Evolutionary conservation across 2,329 filamentous ascomycete species (phyloP), one percentile per base, ranked within the genome.

Genomic region (Apiospora saccharicola): DNA sequence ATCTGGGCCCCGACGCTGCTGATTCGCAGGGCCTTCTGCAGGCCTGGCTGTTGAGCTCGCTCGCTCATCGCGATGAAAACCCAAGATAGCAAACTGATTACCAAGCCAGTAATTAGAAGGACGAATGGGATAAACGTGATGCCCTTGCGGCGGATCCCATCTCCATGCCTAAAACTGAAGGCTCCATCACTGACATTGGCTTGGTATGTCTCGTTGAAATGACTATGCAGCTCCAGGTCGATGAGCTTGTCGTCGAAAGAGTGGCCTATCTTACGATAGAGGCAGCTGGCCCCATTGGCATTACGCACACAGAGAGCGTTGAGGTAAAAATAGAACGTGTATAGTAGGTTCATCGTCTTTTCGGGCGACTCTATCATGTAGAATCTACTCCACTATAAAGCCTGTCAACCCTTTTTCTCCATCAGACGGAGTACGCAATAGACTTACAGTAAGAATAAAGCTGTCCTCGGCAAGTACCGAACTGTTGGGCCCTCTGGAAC

Each of bases 191-290:
- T 19, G 53, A 61, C 30, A 61, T 61, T 30, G 53, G 16, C 30
- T 61, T 61, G 53, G 43, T 68, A 68, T 47, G 67, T 68, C 19
- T 68, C 43, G 46, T 47, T 47, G 30, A 68, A 68, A 34, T 68
- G 67, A 16, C 34, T 12, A 30, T 30, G 67, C 14, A 68, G 43
- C 22, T 24, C 24, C 43, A 47, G 22, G 24, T 46, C 43, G 47
- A 47, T 30, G 24, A 47, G 16, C 24, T 6, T 22, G 12, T 44
- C 43, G 24, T 68, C 67, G 43, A 68, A 34, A 19, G 43, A 10
- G 43, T 68, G 43, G 6, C 67, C 67, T 1, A 34, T 47, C 67
- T 47, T 44, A 44, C 26, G 67, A 37, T 69, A 49, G 4, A 69
- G 12, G 34, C 67, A 69, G 10, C 8, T 49, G 14, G 24, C 24